Percentiles rank a stretch among this genome's conserved stretches.
These are phyloP conservation scores for Candida manassasensis DNA, from an alignment of 805 yeast genomes.

Conservation along the genomic window DNA sequence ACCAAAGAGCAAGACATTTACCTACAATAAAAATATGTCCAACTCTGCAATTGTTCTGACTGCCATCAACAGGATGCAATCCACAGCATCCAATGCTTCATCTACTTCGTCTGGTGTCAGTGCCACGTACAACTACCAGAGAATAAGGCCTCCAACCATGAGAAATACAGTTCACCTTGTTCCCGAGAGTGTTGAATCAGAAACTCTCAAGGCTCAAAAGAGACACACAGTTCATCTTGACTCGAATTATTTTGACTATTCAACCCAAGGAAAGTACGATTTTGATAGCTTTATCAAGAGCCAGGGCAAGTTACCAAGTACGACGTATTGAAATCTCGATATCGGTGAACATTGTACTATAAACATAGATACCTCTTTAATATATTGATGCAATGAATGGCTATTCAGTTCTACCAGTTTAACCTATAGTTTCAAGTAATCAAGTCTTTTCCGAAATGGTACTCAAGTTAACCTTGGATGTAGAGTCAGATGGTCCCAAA, in stretches of 20 bases:
- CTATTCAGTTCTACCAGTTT: background rate
- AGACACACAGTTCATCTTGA: constrained; percentile 13
- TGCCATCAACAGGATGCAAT: constrained; percentile 4
- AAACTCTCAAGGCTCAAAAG: constrained; percentile 8
- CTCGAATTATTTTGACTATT: constrained; percentile 32
- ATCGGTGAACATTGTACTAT: background rate
- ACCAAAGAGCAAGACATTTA: constrained; percentile 1
- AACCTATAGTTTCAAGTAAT: too few species aligned
- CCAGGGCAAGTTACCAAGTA: constrained; percentile 10
- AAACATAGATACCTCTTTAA: background rate
- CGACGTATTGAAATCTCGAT: background rate
- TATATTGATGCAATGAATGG: background rate
- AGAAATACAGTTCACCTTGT: background rate
- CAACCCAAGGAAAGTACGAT: constrained; percentile 27
- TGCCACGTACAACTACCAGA: constrained; percentile 16
- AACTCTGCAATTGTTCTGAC: background rate
- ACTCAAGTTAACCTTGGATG: background rate
- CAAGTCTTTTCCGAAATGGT: constrained; percentile 3
- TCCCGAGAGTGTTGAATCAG: too few species aligned
- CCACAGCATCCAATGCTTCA: constrained; percentile 4
- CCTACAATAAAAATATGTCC: background rate
- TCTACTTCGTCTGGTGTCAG: constrained; percentile 9
- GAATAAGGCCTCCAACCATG: constrained; percentile 16
- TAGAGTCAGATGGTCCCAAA: too few species aligned
- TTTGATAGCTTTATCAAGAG: constrained; percentile 33